Evolutionary conservation across 2,329 filamentous ascomycete genomes (phyloP).

Genomic region (Periconia digitata): DNA sequence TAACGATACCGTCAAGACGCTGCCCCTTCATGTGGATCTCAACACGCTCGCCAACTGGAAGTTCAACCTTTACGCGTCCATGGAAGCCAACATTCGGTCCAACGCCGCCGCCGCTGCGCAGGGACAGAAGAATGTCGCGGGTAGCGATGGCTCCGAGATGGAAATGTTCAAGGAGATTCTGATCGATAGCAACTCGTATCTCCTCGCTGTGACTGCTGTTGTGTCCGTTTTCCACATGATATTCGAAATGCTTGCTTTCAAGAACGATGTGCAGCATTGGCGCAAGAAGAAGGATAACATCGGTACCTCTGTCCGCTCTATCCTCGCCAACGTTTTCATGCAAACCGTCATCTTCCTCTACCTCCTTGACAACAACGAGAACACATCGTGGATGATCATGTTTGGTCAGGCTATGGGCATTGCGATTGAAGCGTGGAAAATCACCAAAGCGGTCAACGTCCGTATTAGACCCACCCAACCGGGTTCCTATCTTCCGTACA

Average conservation of each 20-base stretch:
- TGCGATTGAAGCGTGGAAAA: slow-evolving; percentile 83
- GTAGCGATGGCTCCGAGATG: slow-evolving; percentile 88
- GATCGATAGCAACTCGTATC: slow-evolving; percentile 88
- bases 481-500: slow-evolving; percentile 74
- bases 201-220: slow-evolving; percentile 79
- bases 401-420: slow-evolving; percentile 88
- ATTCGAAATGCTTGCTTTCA: slow-evolving; percentile 94
- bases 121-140: slow-evolving; percentile 70
- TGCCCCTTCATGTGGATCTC: slow-evolving; percentile 82
- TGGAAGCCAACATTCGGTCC: slow-evolving; percentile 87
- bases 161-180: slow-evolving; percentile 97
- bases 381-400: slow-evolving; percentile 98
- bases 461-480: slow-evolving; percentile 70
- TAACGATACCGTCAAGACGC: slow-evolving; percentile 81
- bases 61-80: slow-evolving; percentile 78
- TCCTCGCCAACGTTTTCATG: slow-evolving; percentile 97
- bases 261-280: slow-evolving; percentile 95
- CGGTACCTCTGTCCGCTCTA: slow-evolving; percentile 92
- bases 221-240: slow-evolving; percentile 91
- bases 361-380: slow-evolving; percentile 93
- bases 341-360: slow-evolving; percentile 95
- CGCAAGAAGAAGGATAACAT: slow-evolving; percentile 99
- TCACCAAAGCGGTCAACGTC: slow-evolving; percentile 93
- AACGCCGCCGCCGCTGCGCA: slow-evolving; percentile 74
- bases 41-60: slow-evolving; percentile 85